Evolutionary conservation across 148 eudicot species (phyloP), one percentile per base, ranked within the genome.

Genomic region (Diospyros lotus): DNA sequence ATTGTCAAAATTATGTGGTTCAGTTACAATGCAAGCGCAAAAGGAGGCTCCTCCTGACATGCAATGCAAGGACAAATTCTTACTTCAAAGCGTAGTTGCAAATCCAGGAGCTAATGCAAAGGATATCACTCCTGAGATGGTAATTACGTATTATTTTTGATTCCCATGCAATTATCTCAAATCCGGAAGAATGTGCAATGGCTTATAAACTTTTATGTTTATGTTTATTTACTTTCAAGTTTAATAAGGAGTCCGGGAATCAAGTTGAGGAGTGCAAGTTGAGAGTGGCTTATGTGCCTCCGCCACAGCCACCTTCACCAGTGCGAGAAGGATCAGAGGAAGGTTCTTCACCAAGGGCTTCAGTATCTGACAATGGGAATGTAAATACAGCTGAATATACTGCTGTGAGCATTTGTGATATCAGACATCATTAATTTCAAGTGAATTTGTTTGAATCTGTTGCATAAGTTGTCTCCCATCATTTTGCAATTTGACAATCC

Each of bases 11-110:
- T 39, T 66, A n/a, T 69, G 68, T 51, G 12, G 52, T 69, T 63
- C 56, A 94, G 98, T 94, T 76, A 91, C 97, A 39, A 91, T 91
- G 98, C 98, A 89, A 86, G 97, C 94, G 15, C 94, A 88, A 75
- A 91, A 84, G 73, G 97, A 91, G 81, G 87, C 87, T 75, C 93
- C 98, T 70, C 80, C 80, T 1, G 97, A 89, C 77, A 73, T 93
- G 94, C 93, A 89, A 80, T 89, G 98, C 87, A 89, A 87, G 86
- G 98, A 93, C 67, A 89, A 88, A 78, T 93, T 93, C 80, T 84
- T 91, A 11, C 89, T 93, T 70, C 97, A 93, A 73, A 88, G 94
- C 58, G 91, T 74, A 43, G 84, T 87, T 44, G 88, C 89, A 40
- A 80, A 72, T 69, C 80, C 87, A 41, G 96, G 87, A 71, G 76